These are phyloP conservation scores for Chaetomium sp. DNA, from an alignment of 2,329 filamentous ascomycete species.

Conservation along the genomic window DNA sequence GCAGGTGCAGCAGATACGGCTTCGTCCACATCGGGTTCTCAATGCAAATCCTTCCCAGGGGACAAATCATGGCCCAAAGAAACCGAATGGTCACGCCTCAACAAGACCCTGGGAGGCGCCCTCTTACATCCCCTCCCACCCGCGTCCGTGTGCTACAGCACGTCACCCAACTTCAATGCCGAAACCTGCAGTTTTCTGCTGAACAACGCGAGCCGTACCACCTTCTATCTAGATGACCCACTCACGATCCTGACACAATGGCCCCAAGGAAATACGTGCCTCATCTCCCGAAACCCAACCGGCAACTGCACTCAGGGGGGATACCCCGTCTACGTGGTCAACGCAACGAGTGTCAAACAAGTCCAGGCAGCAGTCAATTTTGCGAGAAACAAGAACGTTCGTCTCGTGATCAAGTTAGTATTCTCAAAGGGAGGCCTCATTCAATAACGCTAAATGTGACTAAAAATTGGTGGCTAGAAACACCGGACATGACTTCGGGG, in stretches of 20 bases:
- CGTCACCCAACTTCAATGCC: constrained; percentile 34
- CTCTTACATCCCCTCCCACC: constrained; percentile 39
- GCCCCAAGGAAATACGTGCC: constrained; percentile 42
- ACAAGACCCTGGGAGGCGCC: constrained; percentile 36
- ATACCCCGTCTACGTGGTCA: constrained; percentile 43
- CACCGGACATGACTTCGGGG: constrained; percentile 53
- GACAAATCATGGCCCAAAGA: constrained; percentile 19
- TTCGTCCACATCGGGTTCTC: neutral
- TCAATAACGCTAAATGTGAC: neutral
- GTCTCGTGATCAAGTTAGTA: constrained; percentile 45
- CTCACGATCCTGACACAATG: constrained; percentile 39
- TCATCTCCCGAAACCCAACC: constrained; percentile 30
- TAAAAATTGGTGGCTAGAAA: constrained; percentile 38
- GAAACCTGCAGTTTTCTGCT: constrained; percentile 37
- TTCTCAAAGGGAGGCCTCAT: neutral
- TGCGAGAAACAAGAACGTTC: constrained; percentile 45
- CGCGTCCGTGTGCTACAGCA: constrained; percentile 39
- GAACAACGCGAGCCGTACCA: constrained; percentile 21
- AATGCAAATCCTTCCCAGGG: constrained; percentile 17
- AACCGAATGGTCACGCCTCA: constrained; percentile 37
- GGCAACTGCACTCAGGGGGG: constrained; percentile 42
- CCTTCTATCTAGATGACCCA: constrained; percentile 41
- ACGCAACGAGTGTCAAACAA: constrained; percentile 42
- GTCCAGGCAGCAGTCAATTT: constrained; percentile 45
- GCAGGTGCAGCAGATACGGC: neutral